These are phyloP conservation scores for Pholiota molesta DNA, from an alignment of 768 basidiomycete species.

Conservation along the genomic window DNA sequence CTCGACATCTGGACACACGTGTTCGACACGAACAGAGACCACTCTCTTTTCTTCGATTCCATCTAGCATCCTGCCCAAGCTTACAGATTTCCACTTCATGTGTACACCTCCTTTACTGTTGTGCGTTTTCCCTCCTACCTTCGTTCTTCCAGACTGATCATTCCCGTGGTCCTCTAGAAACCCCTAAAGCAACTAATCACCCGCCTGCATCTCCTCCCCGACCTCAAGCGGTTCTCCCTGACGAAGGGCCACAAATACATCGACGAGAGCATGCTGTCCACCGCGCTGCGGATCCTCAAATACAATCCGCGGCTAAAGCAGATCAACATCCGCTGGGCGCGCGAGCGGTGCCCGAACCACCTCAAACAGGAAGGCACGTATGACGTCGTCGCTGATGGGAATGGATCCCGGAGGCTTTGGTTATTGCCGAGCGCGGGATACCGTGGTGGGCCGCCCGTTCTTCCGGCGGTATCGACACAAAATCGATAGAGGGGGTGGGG, in stretches of 20 bases:
- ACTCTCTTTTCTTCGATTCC: slow-evolving; percentile 35
- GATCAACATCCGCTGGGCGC: slow-evolving; percentile 51
- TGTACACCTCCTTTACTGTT: slow-evolving; percentile 49
- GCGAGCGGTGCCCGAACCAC: slow-evolving; percentile 48
- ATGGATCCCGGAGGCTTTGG: slow-evolving; percentile 29
- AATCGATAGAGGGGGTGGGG: slow-evolving; percentile 12
- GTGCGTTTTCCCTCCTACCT: slow-evolving; percentile 27
- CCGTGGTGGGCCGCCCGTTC: slow-evolving; percentile 44
- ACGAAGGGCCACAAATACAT: slow-evolving; percentile 52
- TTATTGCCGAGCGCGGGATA: slow-evolving; percentile 43
- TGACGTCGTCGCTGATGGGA: slow-evolving; percentile 32
- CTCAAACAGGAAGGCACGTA: slow-evolving; percentile 51
- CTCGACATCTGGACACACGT: slow-evolving; percentile 54
- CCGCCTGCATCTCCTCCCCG: slow-evolving; percentile 39
- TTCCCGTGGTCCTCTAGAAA: slow-evolving; percentile 32
- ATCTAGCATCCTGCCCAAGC: slow-evolving; percentile 39
- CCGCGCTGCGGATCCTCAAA: slow-evolving; percentile 39
- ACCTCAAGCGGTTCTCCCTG: slow-evolving; percentile 46
- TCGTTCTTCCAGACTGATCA: not conserved
- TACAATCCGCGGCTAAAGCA: slow-evolving; percentile 38
- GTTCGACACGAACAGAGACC: slow-evolving; percentile 33
- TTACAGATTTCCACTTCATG: slow-evolving; percentile 55
- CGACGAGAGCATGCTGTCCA: slow-evolving; percentile 48
- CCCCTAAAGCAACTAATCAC: slow-evolving; percentile 43
- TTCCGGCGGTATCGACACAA: slow-evolving; percentile 30